Evolutionary conservation across 371 early-diverging fungal species (phyloP).

Genomic region (Rhizomucor pusillus): DNA sequence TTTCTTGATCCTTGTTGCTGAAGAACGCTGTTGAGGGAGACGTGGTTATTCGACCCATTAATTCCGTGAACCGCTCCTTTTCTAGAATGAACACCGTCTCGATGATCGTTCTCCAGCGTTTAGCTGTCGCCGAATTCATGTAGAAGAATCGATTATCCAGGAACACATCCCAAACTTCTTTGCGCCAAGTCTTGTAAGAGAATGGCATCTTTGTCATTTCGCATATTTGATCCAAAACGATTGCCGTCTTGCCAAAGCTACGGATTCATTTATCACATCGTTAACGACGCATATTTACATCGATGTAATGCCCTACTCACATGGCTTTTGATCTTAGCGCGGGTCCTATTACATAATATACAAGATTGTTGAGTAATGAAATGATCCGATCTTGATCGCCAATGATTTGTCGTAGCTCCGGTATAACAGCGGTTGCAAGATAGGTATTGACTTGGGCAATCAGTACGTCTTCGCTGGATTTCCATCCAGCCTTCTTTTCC

Average conservation of each 20-base stretch:
- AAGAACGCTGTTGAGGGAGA: constrained; percentile 74
- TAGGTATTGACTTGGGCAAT: constrained; percentile 48
- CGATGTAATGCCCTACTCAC: constrained; percentile 14
- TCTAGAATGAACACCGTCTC: constrained; percentile 66
- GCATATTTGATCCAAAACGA: constrained; percentile 45
- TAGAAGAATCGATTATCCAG: constrained; percentile 72
- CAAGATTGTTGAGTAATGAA: constrained; percentile 62
- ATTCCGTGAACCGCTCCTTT: constrained; percentile 74
- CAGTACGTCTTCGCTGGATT: constrained; percentile 48
- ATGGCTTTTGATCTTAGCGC: constrained; percentile 40
- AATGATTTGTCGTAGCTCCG: constrained; percentile 61
- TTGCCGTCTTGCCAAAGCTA: constrained; percentile 30
- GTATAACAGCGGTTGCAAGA: constrained; percentile 60
- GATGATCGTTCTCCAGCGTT: constrained; percentile 70
- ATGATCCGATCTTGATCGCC: constrained; percentile 75
- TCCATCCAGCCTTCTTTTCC: constrained; percentile 47
- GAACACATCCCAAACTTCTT: constrained; percentile 82
- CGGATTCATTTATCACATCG: too few species aligned
- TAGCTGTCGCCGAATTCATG: constrained; percentile 47
- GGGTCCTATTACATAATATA: constrained; percentile 81
- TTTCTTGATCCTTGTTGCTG: constrained; percentile 81
- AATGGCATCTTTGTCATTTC: constrained; percentile 65
- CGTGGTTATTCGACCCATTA: constrained; percentile 69
- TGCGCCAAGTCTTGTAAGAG: constrained; percentile 70
- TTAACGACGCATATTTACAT: neutral